phyloP scores from a whole-genome alignment of 495 filamentous ascomycete species.

The Bacidia rubella region DNA sequence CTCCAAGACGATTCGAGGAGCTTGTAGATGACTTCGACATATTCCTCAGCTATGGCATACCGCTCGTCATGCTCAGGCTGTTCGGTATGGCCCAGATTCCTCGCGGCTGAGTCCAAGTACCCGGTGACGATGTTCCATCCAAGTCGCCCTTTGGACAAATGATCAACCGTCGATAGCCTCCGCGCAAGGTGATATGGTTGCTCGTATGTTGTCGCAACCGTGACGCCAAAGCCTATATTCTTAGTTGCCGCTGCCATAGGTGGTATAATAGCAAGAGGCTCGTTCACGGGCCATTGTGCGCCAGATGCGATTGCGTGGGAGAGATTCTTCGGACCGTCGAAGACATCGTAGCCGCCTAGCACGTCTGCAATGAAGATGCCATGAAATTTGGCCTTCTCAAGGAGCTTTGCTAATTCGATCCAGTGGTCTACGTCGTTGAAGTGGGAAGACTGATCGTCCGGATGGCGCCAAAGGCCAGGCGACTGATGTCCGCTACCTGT shows the following conservation, averaged over 20 bases:
- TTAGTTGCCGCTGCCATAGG: slow-evolving; percentile 42
- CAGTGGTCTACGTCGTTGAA: slow-evolving; percentile 42
- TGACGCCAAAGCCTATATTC: slow-evolving; percentile 55
- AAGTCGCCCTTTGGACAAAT: slow-evolving; percentile 48
- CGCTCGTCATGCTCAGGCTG: slow-evolving; percentile 54
- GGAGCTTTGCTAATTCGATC: slow-evolving; percentile 34
- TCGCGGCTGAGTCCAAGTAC: slow-evolving; percentile 53
- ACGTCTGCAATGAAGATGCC: slow-evolving; percentile 46
- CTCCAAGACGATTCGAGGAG: slow-evolving; percentile 58
- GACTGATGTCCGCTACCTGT: slow-evolving; percentile 40
- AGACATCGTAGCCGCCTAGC: slow-evolving; percentile 52
- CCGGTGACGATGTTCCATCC: slow-evolving; percentile 43
- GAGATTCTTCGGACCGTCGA: slow-evolving; percentile 36
- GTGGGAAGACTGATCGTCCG: slow-evolving; percentile 36
- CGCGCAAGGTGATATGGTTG: slow-evolving; percentile 56
- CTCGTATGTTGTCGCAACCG: slow-evolving; percentile 57
- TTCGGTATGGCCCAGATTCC: slow-evolving; percentile 42
- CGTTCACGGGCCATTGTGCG: slow-evolving; percentile 55
- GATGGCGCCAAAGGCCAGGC: slow-evolving; percentile 40
- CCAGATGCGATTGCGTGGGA: slow-evolving; percentile 44
- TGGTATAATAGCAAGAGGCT: slow-evolving; percentile 31
- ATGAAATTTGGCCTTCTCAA: slow-evolving; percentile 39
- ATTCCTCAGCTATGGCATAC: slow-evolving; percentile 55
- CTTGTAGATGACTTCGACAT: slow-evolving; percentile 55
- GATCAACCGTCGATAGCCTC: slow-evolving; percentile 51